Base-by-base conservation (phyloP, 2,329 filamentous ascomycete genomes). In the Phialocephala subalpina region DNA sequence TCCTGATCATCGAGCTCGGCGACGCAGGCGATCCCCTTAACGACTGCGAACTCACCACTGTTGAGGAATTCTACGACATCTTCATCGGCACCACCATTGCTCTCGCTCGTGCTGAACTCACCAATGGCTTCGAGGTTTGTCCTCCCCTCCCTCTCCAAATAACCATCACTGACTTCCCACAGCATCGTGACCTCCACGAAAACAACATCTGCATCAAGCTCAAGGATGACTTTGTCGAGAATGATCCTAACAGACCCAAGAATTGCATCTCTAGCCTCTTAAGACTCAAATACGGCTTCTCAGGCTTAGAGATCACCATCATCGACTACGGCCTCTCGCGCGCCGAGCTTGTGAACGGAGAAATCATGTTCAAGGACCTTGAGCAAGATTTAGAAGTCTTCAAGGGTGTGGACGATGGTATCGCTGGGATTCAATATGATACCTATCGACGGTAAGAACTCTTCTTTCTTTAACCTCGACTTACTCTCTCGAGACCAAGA, bases 181-280 rank as follows among this genome's bases (percentile, higher is more conserved):
- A 89, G 86, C 88, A 90, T 71, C 85, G 88, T 6, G 88, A 90
- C 71, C 79, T 90, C 3, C 88, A 90, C 70, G 87, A 90, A 69
- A 87, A 87, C 4, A 90, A 90, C 69, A 76, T 90, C 18, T 90
- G 88, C 68, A 81, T 90, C 11, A 59, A 45, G 20, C 45, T n/a
- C 59, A 45, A 47, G 29, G 33, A 35, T 2, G n/a, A 40, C 27
- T 16, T 14, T 16, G 7, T 40, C 3, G 55, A 27, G 18, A 7
- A 22, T 38, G 33, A 38, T 35, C 27, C 58, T 38, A 53, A 60
- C 59, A 14, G 35, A 3, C 25, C 36, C 25, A 38, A 64, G 14
- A 9, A 33, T 5, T 5, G 4, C 29, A 33, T 33, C 9, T 9
- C 29, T 33, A 9, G 29, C 29, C 29, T 33, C 29, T 33, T 33